Percentiles rank a stretch among this genome's conserved stretches.
Evolutionary conservation across 371 early-diverging fungal genomes (phyloP).

Genomic region (Choanephora cucurbitarum): DNA sequence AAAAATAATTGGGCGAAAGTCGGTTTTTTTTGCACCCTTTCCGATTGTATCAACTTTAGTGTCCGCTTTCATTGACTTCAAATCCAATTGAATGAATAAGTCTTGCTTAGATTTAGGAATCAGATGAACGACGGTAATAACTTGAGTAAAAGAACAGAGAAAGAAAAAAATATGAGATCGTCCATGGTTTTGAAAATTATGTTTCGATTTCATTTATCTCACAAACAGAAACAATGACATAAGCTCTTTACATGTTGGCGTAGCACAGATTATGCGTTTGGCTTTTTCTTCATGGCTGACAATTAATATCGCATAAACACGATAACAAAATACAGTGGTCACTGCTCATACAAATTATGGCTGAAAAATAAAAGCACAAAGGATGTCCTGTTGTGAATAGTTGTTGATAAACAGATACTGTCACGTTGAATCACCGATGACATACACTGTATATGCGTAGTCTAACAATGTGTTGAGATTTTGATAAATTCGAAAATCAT

Average conservation of each 20-base stretch:
- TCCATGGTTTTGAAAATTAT: no score
- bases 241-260: neutral
- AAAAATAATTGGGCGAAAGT: slow-evolving; percentile 4
- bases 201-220: no score
- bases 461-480: no score
- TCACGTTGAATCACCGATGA: no score
- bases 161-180: slow-evolving; percentile 2
- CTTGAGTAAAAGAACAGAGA: neutral
- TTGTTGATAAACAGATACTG: no score
- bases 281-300: neutral
- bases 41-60: slow-evolving; percentile 12
- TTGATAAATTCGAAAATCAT: neutral
- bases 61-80: neutral
- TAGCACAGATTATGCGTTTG: slow-evolving; percentile 16
- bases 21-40: neutral
- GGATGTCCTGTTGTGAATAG: neutral
- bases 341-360: neutral
- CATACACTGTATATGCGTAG: no score
- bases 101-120: no score
- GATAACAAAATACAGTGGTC: neutral
- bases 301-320: neutral
- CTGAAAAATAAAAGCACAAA: neutral
- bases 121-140: neutral
- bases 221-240: slow-evolving; percentile 1
- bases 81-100: no score